These are phyloP conservation scores for Cutaneotrichosporon spelunceum DNA, from an alignment of 1,284 basidiomycete genomes.

Conservation along the genomic window DNA sequence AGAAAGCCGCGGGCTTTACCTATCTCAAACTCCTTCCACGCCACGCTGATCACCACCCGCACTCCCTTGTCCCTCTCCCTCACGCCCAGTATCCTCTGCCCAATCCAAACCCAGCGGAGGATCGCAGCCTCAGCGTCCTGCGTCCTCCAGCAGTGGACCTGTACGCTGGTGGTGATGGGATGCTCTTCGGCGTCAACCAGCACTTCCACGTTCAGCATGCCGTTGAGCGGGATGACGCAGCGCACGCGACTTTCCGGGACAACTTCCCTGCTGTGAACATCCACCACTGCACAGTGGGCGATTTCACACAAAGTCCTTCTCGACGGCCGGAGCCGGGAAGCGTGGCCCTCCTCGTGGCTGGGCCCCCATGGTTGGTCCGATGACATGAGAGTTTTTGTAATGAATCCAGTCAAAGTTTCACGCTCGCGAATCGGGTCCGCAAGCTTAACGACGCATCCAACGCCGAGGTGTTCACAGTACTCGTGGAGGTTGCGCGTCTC, in stretches of 20 bases:
- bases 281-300: background rate
- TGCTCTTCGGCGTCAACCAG: constrained; percentile 21
- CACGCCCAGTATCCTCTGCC: background rate
- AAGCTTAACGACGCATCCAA: constrained; percentile 25
- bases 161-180: constrained; percentile 40
- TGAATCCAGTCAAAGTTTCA: constrained; percentile 35
- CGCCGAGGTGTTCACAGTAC: constrained; percentile 25
- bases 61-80: background rate
- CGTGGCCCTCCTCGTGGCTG: constrained; percentile 24
- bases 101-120: background rate
- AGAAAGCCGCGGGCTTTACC: background rate
- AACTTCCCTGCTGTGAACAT: constrained; percentile 9
- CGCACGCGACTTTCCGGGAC: constrained; percentile 21
- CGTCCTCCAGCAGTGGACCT: constrained; percentile 28
- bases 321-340: background rate
- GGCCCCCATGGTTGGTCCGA: constrained; percentile 32
- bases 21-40: background rate
- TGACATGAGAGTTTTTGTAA: background rate
- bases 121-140: background rate
- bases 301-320: background rate
- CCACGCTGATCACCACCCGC: background rate
- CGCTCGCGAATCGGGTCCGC: constrained; percentile 27
- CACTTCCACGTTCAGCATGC: constrained; percentile 29
- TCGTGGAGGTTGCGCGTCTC: constrained; percentile 25
- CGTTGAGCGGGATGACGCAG: constrained; percentile 24